Conservation (phyloP, 2,329 filamentous ascomycete species). For the Peltaster fructicola region DNA sequence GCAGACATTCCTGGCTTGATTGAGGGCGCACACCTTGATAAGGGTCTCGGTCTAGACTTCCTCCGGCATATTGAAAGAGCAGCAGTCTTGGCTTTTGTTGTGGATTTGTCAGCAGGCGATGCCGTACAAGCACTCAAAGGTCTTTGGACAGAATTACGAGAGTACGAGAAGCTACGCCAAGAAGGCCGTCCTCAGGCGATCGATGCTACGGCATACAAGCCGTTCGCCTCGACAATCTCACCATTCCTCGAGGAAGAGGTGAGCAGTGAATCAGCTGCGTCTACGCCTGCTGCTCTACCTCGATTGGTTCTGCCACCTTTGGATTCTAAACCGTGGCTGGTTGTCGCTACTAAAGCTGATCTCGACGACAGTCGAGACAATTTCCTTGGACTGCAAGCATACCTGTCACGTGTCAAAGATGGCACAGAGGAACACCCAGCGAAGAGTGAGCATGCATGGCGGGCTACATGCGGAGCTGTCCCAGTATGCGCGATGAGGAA, state of each 20-base stretch:
- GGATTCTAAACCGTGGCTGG: conserved; percentile 90
- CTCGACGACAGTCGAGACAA: conserved; percentile 61
- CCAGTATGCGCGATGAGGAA: conserved; percentile 82
- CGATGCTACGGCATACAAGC: conserved; percentile 37
- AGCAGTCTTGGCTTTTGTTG: conserved; percentile 78
- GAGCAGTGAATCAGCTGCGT: conserved; percentile 2
- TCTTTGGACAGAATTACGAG: conserved; percentile 77
- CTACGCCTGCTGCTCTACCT: conserved; percentile 19
- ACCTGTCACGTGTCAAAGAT: conserved; percentile 48
- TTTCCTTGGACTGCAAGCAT: conserved; percentile 50
- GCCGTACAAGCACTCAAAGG: conserved; percentile 61
- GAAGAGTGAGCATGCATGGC: conserved; percentile 44
- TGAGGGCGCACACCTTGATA: conserved; percentile 80
- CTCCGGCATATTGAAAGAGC: conserved; percentile 88
- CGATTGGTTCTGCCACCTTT: conserved; percentile 48
- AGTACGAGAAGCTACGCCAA: conserved; percentile 67
- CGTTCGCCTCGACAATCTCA: conserved; percentile 30
- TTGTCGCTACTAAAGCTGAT: conserved; percentile 86
- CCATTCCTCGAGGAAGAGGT: conserved; percentile 9
- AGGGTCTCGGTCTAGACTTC: conserved; percentile 79
- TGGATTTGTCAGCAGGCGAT: conserved; percentile 68
- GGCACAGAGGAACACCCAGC: conserved; percentile 57
- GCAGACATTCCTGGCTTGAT: conserved; percentile 93
- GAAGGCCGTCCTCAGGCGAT: too few relatives aligned
- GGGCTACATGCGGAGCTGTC: conserved; percentile 41